Percentiles rank a stretch among this genome's conserved stretches.
Conservation (phyloP, 192 early-diverging fungal species). For the Coemansia sp. region DNA sequence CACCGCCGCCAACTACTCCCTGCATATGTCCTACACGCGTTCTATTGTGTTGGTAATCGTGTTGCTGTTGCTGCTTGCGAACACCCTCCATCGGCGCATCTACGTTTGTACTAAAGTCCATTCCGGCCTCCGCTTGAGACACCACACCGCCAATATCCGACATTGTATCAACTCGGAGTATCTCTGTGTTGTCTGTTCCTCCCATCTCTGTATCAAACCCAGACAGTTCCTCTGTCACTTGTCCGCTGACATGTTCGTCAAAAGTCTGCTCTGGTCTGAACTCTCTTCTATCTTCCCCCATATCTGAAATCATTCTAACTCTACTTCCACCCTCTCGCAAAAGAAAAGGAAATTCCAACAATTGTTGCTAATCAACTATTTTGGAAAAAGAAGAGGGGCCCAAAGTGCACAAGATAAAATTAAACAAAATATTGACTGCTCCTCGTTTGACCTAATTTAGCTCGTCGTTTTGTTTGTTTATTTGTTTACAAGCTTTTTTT, state of each 20-base stretch:
- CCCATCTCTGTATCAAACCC: conserved; percentile 14
- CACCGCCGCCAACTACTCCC: background rate
- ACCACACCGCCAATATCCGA: conserved; percentile 40
- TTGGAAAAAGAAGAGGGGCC: background rate
- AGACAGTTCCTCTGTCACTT: conserved; percentile 17
- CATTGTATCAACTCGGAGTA: conserved; percentile 21
- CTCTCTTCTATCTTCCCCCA: conserved; percentile 2
- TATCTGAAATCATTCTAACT: background rate
- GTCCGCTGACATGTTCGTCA: conserved; percentile 11
- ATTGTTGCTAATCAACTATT: background rate
- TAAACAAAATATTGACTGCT: no score
- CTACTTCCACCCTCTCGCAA: background rate
- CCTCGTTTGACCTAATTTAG: no score
- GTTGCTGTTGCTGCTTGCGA: conserved; percentile 1
- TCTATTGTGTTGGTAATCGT: no score
- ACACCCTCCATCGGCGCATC: conserved; percentile 37
- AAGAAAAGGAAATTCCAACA: background rate
- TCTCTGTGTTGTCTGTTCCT: conserved; percentile 8
- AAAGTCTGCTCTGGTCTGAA: conserved; percentile 2
- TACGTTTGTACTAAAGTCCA: conserved; percentile 39
- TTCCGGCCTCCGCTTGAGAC: conserved; percentile 33
- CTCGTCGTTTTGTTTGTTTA: no score
- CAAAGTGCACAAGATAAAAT: no score
- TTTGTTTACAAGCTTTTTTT: no score
- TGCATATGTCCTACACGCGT: no score